These are phyloP conservation scores for Phytophthora macrochlamydospora DNA, from an alignment of 352 stramenopile species.

Conservation along the genomic window DNA sequence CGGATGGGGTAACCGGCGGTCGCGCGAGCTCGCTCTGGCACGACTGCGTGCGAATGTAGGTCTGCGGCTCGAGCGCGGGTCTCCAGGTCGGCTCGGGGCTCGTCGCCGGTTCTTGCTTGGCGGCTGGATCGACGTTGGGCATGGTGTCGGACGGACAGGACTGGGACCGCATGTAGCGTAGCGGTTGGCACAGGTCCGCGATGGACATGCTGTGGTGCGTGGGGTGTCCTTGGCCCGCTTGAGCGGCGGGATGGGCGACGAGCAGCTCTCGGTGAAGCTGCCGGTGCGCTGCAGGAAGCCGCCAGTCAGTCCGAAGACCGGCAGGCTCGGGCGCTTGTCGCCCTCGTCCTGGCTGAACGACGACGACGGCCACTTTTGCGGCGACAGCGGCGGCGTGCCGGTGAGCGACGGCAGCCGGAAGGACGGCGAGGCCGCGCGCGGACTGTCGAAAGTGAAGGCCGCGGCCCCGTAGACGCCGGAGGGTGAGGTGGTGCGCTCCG, in stretches of 20 bases:
- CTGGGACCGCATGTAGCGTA: constrained; percentile 65
- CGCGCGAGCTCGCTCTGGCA: constrained; percentile 17
- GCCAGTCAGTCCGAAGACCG: constrained; percentile 17
- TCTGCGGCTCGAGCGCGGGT: constrained; percentile 21
- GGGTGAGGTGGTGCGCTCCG: constrained; percentile 26
- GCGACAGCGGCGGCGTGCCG: constrained; percentile 49
- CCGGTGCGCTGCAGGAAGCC: constrained; percentile 34
- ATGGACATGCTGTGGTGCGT: constrained; percentile 40
- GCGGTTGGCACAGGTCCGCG: constrained; percentile 60
- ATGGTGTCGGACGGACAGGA: constrained; percentile 82
- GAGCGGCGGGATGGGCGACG: constrained; percentile 43
- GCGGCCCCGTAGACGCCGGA: constrained; percentile 17
- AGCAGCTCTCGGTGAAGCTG: constrained; percentile 39
- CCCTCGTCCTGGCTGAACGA: constrained; percentile 25
- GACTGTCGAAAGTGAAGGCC: constrained; percentile 32
- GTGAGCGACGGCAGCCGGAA: constrained; percentile 57
- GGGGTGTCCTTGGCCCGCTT: constrained; percentile 32
- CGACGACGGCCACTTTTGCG: constrained; percentile 42
- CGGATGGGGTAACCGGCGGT: constrained; percentile 7
- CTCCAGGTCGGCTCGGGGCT: constrained; percentile 24
- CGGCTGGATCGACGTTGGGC: constrained; percentile 7
- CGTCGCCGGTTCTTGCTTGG: neutral
- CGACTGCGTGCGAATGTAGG: constrained; percentile 32
- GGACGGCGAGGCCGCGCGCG: constrained; percentile 34
- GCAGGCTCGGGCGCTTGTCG: constrained; percentile 25